Base-by-base conservation (phyloP, 129 eudicot genomes). In the Flaveria linearis region DNA sequence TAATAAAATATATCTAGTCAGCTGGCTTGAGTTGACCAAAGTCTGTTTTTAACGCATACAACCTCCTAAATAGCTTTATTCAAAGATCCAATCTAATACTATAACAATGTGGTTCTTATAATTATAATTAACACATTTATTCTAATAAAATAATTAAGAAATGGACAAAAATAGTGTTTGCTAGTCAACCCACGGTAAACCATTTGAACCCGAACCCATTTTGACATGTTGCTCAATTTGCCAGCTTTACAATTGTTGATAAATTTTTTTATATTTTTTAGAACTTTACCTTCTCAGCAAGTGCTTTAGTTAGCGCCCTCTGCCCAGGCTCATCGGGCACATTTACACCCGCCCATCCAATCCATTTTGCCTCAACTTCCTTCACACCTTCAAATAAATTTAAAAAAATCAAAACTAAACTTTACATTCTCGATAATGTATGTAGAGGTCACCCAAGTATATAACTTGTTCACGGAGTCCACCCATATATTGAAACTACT, bases 281-380 rank as follows among this genome's bases (percentile, higher is more conserved):
- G 26, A 68, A 50, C 53, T 17, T 49, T 70, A 93, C 98, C 97
- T 90, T 90, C 52, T 90, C 96, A 25, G 97, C 98, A 49, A 93
- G 77, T 28, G 97, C 93, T 82, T 85, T 79, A 7, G 98, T 88
- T 33, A 93, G 91, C 55, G 97, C 81, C 80, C 81, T 81, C 75
- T 93, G 91, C 56, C 98, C 98, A 64, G 86, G 83, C 85, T 93
- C 92, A 82, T 93, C 98, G 1, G 98, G 96, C 84, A 90, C 96
- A 78, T 93, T 90, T 20, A 90, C 98, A 45, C 98, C 98, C 8
- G 98, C 97, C 98, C 98, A 93, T 43, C 98, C 98, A 72, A 93
- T 93, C 97, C 96, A 93, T 78, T 85, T 88, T 7, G 96, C 97
- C 85, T 90, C 98, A 71, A 93, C 86, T 77, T 93, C 98, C 91